Evolutionary conservation across 805 yeast genomes (phyloP), one percentile per base, ranked within the genome.

Genomic region (Metschnikowia shivogae): DNA sequence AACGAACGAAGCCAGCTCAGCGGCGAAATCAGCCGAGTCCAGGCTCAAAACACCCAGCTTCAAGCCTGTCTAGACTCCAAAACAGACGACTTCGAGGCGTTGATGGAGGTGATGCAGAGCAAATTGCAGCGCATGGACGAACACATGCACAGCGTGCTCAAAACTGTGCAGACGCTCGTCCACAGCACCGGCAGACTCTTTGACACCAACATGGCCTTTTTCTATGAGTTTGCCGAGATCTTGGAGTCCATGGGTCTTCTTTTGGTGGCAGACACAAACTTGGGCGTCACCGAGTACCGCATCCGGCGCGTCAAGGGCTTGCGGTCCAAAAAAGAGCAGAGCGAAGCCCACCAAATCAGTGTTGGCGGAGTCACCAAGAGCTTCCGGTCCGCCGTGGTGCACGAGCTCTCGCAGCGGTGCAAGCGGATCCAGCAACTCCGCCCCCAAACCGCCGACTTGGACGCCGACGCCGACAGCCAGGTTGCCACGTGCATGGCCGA

Each of bases 271-370:
- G 76, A 74, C 34, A 32, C 42, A 9, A 41, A 53, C 26, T 44
- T 46, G 30, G 62, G 62, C 9, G 46, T 44, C 12, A 65, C 70
- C 13, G 68, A 63, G 8, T 68, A 73, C 35, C 74, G 73, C 41
- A 78, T 86, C 26, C 81, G 81, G 39, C 74, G 97, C 48, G 97
- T 89, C 3, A 86, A 86, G 59, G 97, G 97, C 0, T 66, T 86
- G 49, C 71, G 81, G 49, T 74, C 77, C 39, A 76, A 72, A 44
- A 64, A 62, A 43, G 52, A 44, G 19, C 47, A 30, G 22, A 39
- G 24, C 30, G 70, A 64, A 9, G 67, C 60, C 9, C 64, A 65
- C 5, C 30, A 17, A 24, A 14, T 20, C 8, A 22, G 29, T 4
- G n/a, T 36, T 6, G 26, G 10, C 28, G 33, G 34, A 8, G 22